Percentiles rank a stretch among this genome's conserved stretches.
Evolutionary conservation across 371 early-diverging fungal species (phyloP).

Genomic region (Mortierella sp.): DNA sequence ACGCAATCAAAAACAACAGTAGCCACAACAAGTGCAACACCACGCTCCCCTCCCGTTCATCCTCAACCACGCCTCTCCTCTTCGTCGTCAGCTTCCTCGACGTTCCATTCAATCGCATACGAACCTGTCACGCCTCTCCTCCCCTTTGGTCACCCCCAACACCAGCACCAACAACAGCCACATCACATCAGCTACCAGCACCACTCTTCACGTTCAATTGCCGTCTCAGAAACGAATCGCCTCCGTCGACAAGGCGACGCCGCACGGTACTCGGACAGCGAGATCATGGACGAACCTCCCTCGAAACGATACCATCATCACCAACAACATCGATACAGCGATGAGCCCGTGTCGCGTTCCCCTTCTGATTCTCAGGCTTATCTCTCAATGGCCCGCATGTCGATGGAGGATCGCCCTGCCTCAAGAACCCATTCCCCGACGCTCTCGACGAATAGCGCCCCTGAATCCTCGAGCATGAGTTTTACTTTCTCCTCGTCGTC

Average conservation of each 20-base stretch:
- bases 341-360: neutral
- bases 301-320: neutral
- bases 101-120: neutral
- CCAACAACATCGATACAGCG: neutral
- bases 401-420: neutral
- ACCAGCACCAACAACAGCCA: neutral
- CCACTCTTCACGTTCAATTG: neutral
- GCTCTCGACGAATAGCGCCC: neutral
- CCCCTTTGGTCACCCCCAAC: neutral
- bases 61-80: neutral
- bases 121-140: neutral
- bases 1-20: neutral
- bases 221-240: neutral
- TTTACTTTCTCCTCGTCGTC: neutral
- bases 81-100: neutral
- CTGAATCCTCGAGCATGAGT: neutral
- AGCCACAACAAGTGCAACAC: neutral
- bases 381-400: neutral
- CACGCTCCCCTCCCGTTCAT: neutral
- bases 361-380: no score
- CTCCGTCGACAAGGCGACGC: neutral
- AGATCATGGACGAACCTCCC: neutral
- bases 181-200: constrained; percentile 1
- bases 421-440: neutral
- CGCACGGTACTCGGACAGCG: constrained; percentile 5